Evolutionary conservation across 1,284 basidiomycete species (phyloP).

Genomic region (Xerocomus amazonicus): DNA sequence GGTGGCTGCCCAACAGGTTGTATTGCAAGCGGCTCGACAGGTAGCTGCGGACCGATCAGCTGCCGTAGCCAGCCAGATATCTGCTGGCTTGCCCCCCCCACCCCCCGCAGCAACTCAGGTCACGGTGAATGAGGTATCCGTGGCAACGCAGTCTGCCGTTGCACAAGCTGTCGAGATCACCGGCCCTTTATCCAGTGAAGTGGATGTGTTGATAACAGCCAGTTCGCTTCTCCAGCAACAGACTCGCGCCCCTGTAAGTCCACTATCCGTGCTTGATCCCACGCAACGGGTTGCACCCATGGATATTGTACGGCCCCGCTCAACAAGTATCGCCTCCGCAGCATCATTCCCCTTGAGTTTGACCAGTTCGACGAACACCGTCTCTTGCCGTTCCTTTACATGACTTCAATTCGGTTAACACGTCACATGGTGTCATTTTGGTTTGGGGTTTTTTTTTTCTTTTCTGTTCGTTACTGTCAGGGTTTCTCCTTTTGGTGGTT

Average conservation of each 20-base stretch:
- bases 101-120: conserved; percentile 53
- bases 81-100: conserved; percentile 36
- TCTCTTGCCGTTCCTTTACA: conserved; percentile 21
- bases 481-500: conserved; percentile 21
- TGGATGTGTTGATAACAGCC: conserved; percentile 34
- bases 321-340: conserved; percentile 23
- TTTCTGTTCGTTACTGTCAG: conserved; percentile 22
- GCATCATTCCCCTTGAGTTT: conserved; percentile 23
- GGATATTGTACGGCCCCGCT: conserved; percentile 29
- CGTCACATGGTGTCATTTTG: conserved; percentile 23
- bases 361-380: conserved; percentile 10
- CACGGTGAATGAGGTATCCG: conserved; percentile 72
- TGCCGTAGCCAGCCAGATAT: conserved; percentile 38
- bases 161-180: conserved; percentile 41
- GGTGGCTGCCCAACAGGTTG: conserved; percentile 72
- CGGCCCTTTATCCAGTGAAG: conserved; percentile 36
- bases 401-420: conserved; percentile 26
- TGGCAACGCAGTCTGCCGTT: conserved; percentile 61
- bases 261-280: conserved; percentile 27
- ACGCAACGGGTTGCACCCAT: conserved; percentile 25
- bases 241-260: conserved; percentile 29
- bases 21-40: conserved; percentile 71
- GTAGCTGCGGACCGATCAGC: conserved; percentile 54
- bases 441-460: conserved; percentile 17
- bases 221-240: conserved; percentile 36